These are phyloP conservation scores for Solanum chmielewskii DNA, from an alignment of 257 asterid genomes.

Conservation along the genomic window DNA sequence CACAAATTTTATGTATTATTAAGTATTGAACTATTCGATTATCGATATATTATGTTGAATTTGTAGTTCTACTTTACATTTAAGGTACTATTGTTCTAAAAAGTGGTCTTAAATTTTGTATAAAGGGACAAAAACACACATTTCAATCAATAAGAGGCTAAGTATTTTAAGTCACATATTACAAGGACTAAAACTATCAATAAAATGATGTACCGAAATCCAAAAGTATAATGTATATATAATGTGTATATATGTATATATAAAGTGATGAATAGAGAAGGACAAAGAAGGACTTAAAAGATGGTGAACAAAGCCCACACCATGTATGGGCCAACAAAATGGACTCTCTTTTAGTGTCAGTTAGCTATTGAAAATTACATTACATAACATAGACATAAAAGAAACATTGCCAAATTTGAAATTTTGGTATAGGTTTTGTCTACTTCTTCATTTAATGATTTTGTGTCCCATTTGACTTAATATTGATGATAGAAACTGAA, in stretches of 20 bases:
- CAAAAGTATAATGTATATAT: neutral
- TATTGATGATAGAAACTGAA: neutral
- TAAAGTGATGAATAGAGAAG: neutral
- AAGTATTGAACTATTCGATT: neutral
- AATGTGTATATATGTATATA: neutral
- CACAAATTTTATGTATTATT: neutral
- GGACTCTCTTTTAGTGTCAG: neutral
- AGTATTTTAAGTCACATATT: neutral
- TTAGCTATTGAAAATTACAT: neutral
- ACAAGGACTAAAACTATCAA: neutral
- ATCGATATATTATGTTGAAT: no score
- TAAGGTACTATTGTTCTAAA: neutral
- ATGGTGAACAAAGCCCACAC: neutral
- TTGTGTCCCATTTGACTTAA: neutral
- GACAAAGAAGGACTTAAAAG: neutral
- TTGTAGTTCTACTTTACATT: neutral
- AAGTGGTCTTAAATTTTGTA: neutral
- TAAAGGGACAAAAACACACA: neutral
- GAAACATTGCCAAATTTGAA: neutral
- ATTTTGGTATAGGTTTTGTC: neutral
- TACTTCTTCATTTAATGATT: neutral
- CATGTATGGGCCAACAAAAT: neutral
- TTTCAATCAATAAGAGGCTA: neutral
- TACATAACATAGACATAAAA: neutral
- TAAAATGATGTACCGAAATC: neutral